Percentiles rank a stretch among this genome's conserved stretches.
These are phyloP conservation scores for Bombardia bombarda DNA, from an alignment of 495 filamentous ascomycete species.

Conservation along the genomic window DNA sequence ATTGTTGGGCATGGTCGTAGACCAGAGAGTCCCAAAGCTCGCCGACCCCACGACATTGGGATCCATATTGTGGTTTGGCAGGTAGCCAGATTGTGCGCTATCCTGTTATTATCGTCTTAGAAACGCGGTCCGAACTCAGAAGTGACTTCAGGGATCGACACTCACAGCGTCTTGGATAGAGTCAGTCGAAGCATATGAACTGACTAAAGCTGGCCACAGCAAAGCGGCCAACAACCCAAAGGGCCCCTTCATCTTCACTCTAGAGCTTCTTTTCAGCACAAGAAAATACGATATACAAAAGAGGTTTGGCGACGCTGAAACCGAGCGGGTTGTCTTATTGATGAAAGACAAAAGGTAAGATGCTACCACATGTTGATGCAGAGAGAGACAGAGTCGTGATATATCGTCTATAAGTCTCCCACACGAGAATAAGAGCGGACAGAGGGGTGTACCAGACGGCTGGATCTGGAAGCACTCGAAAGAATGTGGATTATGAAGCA, in stretches of 20 bases:
- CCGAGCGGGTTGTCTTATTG: too few relatives aligned
- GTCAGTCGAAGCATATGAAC: slow-evolving; percentile 23
- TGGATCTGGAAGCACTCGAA: too few relatives aligned
- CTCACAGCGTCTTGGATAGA: slow-evolving; percentile 27
- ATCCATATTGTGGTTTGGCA: slow-evolving; percentile 39
- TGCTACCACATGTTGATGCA: neutral
- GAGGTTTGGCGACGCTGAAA: neutral
- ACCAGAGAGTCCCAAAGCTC: slow-evolving; percentile 27
- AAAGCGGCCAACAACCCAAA: slow-evolving; percentile 4
- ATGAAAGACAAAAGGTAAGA: neutral
- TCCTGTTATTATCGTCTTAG: slow-evolving; percentile 15
- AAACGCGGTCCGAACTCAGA: neutral
- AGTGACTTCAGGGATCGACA: neutral
- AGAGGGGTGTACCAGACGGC: too few relatives aligned
- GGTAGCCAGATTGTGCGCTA: slow-evolving; percentile 33
- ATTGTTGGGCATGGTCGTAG: slow-evolving; percentile 7
- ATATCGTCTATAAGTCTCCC: too few relatives aligned
- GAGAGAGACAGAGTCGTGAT: too few relatives aligned
- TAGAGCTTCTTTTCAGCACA: neutral
- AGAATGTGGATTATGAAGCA: too few relatives aligned
- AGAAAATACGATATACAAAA: neutral
- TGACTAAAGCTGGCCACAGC: slow-evolving; percentile 8
- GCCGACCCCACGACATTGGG: slow-evolving; percentile 28
- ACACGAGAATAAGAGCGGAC: too few relatives aligned
- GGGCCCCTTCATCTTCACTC: neutral